phyloP scores from a whole-genome alignment of 176 grass and related monocot species.

The Triticum turgidum region DNA sequence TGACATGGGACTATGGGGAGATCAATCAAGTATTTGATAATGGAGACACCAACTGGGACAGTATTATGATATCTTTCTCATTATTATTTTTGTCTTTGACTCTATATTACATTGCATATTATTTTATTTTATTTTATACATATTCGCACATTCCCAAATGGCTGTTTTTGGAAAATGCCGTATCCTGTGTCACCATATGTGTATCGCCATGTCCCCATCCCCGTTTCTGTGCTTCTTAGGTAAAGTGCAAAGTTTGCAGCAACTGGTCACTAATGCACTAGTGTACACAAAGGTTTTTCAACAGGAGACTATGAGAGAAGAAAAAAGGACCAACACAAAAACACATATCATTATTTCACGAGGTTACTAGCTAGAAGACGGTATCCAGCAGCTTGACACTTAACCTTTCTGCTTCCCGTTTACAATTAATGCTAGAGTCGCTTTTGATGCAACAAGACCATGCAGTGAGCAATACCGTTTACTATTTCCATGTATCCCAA shows the following conservation, averaged over 20 bases:
- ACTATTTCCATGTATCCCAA: background rate
- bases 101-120: too few species aligned
- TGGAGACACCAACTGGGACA: too few species aligned
- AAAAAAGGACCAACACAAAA: background rate
- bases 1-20: too few species aligned
- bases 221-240: too few species aligned
- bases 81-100: too few species aligned
- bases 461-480: background rate
- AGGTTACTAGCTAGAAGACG: background rate
- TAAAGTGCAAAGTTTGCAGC: background rate
- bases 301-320: background rate
- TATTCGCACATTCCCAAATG: too few species aligned
- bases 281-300: background rate
- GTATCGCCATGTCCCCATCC: too few species aligned
- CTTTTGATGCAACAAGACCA: background rate
- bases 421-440: background rate
- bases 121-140: background rate
- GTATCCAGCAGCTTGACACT: background rate
- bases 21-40: too few species aligned
- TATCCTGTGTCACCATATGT: too few species aligned
- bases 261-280: slow-evolving; percentile 6
- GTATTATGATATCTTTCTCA: too few species aligned
- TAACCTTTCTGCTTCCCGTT: background rate
- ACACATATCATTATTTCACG: background rate
- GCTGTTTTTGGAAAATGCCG: background rate